Base-by-base conservation (phyloP, 2,329 filamentous ascomycete species). In the Alternaria sp. region DNA sequence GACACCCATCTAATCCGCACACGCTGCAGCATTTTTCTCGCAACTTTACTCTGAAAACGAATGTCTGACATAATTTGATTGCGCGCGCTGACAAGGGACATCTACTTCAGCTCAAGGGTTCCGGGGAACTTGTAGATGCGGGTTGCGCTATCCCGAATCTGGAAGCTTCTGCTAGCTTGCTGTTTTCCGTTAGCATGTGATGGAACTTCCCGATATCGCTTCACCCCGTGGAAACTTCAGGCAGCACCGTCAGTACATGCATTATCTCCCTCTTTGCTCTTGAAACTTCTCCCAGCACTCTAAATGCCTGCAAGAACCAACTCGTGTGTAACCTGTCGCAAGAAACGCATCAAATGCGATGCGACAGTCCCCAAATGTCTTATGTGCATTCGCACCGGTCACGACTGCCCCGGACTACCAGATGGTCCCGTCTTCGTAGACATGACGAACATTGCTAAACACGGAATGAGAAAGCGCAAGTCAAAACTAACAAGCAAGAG, bases 301-400 rank as follows among this genome's bases (percentile, higher is more conserved):
- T 23, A n/a, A 9, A 77, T 78, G 74, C 69, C 73, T 28, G 33
- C 69, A 20, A 66, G 74, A 60, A 76, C 69, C 18, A 73, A 70
- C 46, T 65, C 73, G 12, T 78, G 74, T 51, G 70, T 65, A 7
- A 58, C 56, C n/a, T 79, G 75, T 54, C 73, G 74, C 26, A 70
- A 71, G 56, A 77, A 75, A 62, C 71, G 75, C 23, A 78, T 78
- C 21, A 75, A 71, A 67, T 78, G 75, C 65, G 76, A 78, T 55
- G 72, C 68, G 12, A 76, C 72, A 5, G 59, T 75, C 3, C 75
- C 75, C 7, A 54, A 74, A 46, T 79, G 76, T 58, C 61, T 72
- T 3, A 75, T 76, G 71, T 77, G 75, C 55, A 67, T 65, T n/a
- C 65, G 69, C 7, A 68, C 66, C 6, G 66, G 68, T 9, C 66